These are phyloP conservation scores for Wickerhamomyces alni DNA, from an alignment of 805 yeast genomes.

Conservation along the genomic window DNA sequence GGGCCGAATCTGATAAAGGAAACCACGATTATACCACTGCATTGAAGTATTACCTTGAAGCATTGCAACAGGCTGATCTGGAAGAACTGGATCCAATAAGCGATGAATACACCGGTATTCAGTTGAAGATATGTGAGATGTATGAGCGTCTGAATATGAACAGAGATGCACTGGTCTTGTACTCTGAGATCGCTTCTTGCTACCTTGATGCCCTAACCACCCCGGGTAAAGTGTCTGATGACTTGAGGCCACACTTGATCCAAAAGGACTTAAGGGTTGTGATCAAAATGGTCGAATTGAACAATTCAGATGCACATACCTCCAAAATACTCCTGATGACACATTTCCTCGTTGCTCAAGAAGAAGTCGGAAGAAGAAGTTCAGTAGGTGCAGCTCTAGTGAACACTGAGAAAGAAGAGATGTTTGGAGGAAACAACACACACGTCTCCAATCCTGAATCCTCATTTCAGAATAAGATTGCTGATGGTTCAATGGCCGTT, in stretches of 20 bases:
- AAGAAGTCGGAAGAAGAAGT: slow-evolving; percentile 46
- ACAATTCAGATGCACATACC: slow-evolving; percentile 38
- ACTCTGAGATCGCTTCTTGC: slow-evolving; percentile 57
- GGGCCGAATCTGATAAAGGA: slow-evolving; percentile 73
- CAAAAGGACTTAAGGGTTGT: slow-evolving; percentile 68
- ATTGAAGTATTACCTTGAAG: slow-evolving; percentile 65
- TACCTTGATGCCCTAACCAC: slow-evolving; percentile 49
- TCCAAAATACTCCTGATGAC: slow-evolving; percentile 55
- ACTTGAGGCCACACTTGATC: slow-evolving; percentile 47
- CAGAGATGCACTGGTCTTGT: slow-evolving; percentile 61
- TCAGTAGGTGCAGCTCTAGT: slow-evolving; percentile 27
- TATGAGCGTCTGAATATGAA: slow-evolving; percentile 60
- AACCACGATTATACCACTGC: slow-evolving; percentile 60
- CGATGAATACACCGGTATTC: slow-evolving; percentile 88
- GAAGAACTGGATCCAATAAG: slow-evolving; percentile 49
- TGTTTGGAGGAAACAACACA: slow-evolving; percentile 13
- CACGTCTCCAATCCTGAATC: slow-evolving; percentile 5
- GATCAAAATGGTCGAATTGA: slow-evolving; percentile 58
- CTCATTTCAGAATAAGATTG: background rate
- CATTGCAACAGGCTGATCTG: slow-evolving; percentile 56
- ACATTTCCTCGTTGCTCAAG: slow-evolving; percentile 61
- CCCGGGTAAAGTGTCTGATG: slow-evolving; percentile 27
- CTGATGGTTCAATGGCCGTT: background rate
- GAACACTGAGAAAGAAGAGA: slow-evolving; percentile 25
- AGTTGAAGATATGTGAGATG: slow-evolving; percentile 83